Percentiles rank a stretch among this genome's conserved stretches.
phyloP scores from a whole-genome alignment of 495 filamentous ascomycete species.

The Cryomyces minteri region DNA sequence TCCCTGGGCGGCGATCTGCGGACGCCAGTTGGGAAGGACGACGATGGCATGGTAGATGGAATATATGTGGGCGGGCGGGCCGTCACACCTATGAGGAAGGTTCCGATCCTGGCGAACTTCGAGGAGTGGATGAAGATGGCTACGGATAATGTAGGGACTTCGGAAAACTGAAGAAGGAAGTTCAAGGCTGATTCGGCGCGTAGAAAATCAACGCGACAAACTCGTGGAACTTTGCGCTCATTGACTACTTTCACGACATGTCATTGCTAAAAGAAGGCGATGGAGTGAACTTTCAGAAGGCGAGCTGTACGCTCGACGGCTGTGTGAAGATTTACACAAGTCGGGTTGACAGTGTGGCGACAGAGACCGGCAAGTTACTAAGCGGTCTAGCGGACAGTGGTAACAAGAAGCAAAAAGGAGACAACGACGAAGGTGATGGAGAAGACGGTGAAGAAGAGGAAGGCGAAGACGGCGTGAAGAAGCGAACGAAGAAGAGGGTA shows the following conservation, averaged over 20 bases:
- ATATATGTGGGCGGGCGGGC: conserved; percentile 40
- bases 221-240: conserved; percentile 98
- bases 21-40: conserved; percentile 41
- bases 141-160: conserved; percentile 53
- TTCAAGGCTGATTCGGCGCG: conserved; percentile 1
- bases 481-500: conserved; percentile 60
- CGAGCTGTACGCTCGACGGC: conserved; percentile 92
- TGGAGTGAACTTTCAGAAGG: conserved; percentile 95
- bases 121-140: conserved; percentile 99
- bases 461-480: conserved; percentile 56
- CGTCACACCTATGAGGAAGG: conserved; percentile 90
- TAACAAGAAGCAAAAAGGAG: conserved; percentile 47
- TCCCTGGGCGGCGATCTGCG: conserved; percentile 37
- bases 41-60: conserved; percentile 33
- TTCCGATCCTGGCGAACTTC: conserved; percentile 91
- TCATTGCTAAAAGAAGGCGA: conserved; percentile 90
- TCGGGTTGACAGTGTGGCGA: conserved; percentile 93
- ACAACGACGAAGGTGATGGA: conserved; percentile 39
- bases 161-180: background rate
- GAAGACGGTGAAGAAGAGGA: conserved; percentile 57
- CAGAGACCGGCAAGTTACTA: conserved; percentile 87
- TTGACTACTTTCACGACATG: conserved; percentile 99
- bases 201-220: conserved; percentile 95
- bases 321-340: conserved; percentile 99
- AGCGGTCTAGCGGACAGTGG: conserved; percentile 88